A percentile compares a stretch with the other conserved stretches of the same genome.
Evolutionary conservation across 495 filamentous ascomycete species (phyloP).

Genomic region (Penicillium chermesinum): DNA sequence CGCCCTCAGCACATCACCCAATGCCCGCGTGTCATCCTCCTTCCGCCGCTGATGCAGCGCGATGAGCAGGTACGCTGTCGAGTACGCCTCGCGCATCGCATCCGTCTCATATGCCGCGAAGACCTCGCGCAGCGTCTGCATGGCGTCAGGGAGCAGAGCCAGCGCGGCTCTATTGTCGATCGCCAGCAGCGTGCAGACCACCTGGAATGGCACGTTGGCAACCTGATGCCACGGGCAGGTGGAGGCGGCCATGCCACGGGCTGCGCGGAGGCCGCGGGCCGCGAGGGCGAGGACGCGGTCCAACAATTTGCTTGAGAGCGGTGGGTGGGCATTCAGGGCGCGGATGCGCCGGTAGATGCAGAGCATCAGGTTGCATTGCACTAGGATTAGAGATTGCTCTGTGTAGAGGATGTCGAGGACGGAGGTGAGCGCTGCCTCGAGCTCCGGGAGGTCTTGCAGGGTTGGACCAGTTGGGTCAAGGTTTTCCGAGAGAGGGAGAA

Average conservation of each 20-base stretch:
- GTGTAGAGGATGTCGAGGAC: conserved; percentile 36
- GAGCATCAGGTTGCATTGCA: conserved; percentile 49
- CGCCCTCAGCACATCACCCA: conserved; percentile 32
- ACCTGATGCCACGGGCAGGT: conserved; percentile 50
- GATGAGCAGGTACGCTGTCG: conserved; percentile 47
- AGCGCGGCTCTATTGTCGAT: conserved; percentile 47
- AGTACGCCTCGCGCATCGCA: conserved; percentile 48
- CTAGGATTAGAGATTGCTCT: conserved; percentile 34
- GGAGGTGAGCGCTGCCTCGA: conserved; percentile 33
- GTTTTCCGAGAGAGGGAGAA: conserved; percentile 42
- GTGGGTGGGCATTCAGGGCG: conserved; percentile 34
- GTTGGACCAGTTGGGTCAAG: conserved; percentile 37
- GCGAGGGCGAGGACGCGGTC: conserved; percentile 35
- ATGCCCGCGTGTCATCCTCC: conserved; percentile 36
- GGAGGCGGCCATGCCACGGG: conserved; percentile 32
- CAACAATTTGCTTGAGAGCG: conserved; percentile 25
- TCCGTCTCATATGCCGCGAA: conserved; percentile 39
- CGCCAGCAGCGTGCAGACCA: conserved; percentile 47
- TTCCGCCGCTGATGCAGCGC: conserved; percentile 40
- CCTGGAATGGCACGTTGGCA: conserved; percentile 51
- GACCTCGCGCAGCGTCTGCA: conserved; percentile 46
- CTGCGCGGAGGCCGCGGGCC: conserved; percentile 32
- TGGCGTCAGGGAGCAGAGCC: conserved; percentile 41
- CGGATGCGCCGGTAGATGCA: conserved; percentile 49
- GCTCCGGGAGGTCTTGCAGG: conserved; percentile 28